Percentiles rank a stretch among this genome's conserved stretches.
Conservation (phyloP, 2,329 filamentous ascomycete genomes). For the Herpotrichia juniperi region DNA sequence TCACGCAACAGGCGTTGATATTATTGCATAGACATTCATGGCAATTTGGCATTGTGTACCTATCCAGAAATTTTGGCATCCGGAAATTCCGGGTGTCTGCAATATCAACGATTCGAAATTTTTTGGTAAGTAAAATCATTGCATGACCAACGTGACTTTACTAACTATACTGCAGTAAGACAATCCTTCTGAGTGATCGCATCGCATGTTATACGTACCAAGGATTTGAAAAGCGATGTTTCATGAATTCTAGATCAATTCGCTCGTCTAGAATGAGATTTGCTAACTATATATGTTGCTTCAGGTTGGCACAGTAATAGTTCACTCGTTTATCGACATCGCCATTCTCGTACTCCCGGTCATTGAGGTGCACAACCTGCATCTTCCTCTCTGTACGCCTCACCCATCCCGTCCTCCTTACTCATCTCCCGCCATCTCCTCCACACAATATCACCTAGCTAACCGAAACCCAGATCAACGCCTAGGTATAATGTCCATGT, state of each 20-base stretch:
- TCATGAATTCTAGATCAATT: no score
- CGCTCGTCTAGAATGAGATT: no score
- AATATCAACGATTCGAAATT: slow-evolving; percentile 38
- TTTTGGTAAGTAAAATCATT: slow-evolving; percentile 16
- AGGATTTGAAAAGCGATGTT: no score
- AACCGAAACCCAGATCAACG: slow-evolving; percentile 2
- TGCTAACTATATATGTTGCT: slow-evolving; percentile 5
- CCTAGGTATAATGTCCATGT: slow-evolving; percentile 59
- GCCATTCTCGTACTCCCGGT: slow-evolving; percentile 39
- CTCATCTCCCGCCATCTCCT: neutral
- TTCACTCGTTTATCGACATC: slow-evolving; percentile 41
- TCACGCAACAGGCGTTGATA: neutral
- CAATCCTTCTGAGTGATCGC: no score
- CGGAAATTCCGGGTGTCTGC: slow-evolving; percentile 30
- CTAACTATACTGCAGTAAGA: neutral
- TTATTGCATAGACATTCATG: slow-evolving; percentile 28
- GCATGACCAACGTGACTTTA: neutral
- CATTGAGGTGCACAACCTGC: slow-evolving; percentile 39
- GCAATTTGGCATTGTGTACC: slow-evolving; percentile 44
- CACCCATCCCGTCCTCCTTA: no score
- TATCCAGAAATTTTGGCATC: slow-evolving; percentile 41
- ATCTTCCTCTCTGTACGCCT: slow-evolving; percentile 19
- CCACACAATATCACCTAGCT: neutral
- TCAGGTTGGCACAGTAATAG: slow-evolving; percentile 37
- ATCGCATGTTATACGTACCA: no score